Percentiles rank a stretch among this genome's conserved stretches.
Evolutionary conservation across 306 rosid species (phyloP).

Genomic region (Ammopiptanthus mongolicus): DNA sequence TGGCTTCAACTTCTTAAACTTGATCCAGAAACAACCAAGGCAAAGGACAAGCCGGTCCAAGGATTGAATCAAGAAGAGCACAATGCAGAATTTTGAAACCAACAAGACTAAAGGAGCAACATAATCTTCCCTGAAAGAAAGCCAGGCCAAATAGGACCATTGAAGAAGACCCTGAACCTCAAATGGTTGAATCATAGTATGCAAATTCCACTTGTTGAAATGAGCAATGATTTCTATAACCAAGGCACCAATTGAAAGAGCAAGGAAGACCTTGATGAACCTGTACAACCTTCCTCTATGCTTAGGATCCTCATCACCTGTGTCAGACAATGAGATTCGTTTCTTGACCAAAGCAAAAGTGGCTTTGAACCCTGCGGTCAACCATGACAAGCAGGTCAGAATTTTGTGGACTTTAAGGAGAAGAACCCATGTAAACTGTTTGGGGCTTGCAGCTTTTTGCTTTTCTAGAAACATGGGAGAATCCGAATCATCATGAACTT

Average conservation of each 20-base stretch:
- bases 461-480: conserved; percentile 61
- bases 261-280: conserved; percentile 62
- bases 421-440: conserved; percentile 82
- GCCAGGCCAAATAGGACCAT: conserved; percentile 73
- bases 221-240: conserved; percentile 72
- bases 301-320: conserved; percentile 55
- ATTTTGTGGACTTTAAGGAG: conserved; percentile 77
- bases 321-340: conserved; percentile 57
- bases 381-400: conserved; percentile 63
- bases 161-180: conserved; percentile 72
- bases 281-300: conserved; percentile 62
- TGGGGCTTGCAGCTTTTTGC: conserved; percentile 58
- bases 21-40: conserved; percentile 96
- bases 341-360: conserved; percentile 52
- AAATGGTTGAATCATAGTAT: conserved; percentile 60
- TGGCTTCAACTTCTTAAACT: conserved; percentile 75
- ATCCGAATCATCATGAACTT: conserved; percentile 47
- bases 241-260: conserved; percentile 56
- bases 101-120: conserved; percentile 61
- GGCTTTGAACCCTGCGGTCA: conserved; percentile 42
- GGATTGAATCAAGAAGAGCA: conserved; percentile 82
- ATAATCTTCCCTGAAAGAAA: conserved; percentile 73
- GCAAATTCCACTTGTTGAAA: conserved; percentile 77
- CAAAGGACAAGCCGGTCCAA: conserved; percentile 86
- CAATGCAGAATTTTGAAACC: conserved; percentile 82